Conservation (phyloP, 257 asterid genomes). For the Ilex aquifolium region DNA sequence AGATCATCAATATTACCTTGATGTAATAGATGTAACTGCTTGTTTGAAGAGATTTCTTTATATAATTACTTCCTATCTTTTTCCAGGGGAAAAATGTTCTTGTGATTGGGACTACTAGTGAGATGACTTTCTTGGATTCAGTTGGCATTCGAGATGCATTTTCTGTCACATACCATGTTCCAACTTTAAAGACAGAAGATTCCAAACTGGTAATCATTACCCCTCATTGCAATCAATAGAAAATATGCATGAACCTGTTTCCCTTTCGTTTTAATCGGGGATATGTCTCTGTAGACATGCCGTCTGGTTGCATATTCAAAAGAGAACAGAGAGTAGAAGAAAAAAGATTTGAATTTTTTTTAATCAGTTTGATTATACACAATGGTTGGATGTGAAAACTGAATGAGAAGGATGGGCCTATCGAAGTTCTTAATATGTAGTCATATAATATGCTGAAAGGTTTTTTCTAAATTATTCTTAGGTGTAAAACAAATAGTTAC, state of each 20-base stretch:
- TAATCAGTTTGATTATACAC: too few relatives aligned
- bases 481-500: too few relatives aligned
- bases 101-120: conserved; percentile 94
- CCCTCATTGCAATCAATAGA: conserved; percentile 3
- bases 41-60: neutral
- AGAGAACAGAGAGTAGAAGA: too few relatives aligned
- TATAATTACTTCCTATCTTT: neutral
- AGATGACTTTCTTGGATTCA: conserved; percentile 68
- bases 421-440: too few relatives aligned
- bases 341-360: too few relatives aligned
- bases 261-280: neutral
- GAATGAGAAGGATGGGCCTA: too few relatives aligned
- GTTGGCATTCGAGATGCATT: conserved; percentile 79
- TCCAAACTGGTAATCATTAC: conserved; percentile 58
- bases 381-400: too few relatives aligned
- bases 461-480: too few relatives aligned
- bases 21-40: conserved; percentile 1
- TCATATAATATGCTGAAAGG: too few relatives aligned
- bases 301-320: too few relatives aligned
- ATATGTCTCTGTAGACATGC: neutral
- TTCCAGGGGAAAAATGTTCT: conserved; percentile 80
- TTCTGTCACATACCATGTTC: conserved; percentile 77
- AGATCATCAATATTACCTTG: too few relatives aligned
- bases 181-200: conserved; percentile 76
- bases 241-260: neutral